Evolutionary conservation across 192 early-diverging fungal species (phyloP).

Genomic region (Coemansia sp.): DNA sequence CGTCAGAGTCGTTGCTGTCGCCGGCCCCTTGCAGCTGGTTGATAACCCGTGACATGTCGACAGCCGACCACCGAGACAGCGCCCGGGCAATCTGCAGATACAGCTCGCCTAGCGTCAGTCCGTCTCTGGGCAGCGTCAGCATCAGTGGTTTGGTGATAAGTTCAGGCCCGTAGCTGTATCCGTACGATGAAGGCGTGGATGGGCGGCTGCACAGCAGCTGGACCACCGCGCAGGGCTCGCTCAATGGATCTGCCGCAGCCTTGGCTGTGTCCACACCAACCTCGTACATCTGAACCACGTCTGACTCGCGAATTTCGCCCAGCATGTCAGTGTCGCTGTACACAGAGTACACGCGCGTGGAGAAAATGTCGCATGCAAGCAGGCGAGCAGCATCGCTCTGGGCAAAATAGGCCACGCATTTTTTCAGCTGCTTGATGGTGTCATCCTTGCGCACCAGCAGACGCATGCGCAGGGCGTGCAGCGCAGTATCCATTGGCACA

Average conservation of each 20-base stretch:
- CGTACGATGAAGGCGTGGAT: constrained; percentile 11
- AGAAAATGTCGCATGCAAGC: constrained; percentile 32
- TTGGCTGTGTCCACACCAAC: constrained; percentile 13
- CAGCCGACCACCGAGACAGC: constrained; percentile 33
- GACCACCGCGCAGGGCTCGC: constrained; percentile 10
- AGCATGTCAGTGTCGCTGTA: constrained; percentile 27
- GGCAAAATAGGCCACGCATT: constrained; percentile 55
- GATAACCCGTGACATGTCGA: constrained; percentile 29
- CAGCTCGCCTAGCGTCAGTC: constrained; percentile 30
- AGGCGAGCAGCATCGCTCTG: constrained; percentile 10
- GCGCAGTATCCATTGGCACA: constrained; percentile 34
- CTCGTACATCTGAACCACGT: constrained; percentile 43
- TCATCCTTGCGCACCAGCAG: constrained; percentile 65
- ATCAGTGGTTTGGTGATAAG: constrained; percentile 38
- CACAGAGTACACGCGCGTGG: constrained; percentile 27
- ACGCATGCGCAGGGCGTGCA: constrained; percentile 48
- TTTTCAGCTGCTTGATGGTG: constrained; percentile 58
- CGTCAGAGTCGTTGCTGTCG: constrained; percentile 7
- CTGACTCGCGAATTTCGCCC: constrained; percentile 21
- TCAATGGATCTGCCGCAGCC: constrained; percentile 19
- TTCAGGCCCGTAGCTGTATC: constrained; percentile 29
- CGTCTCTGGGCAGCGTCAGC: constrained; percentile 21
- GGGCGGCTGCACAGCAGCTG: constrained; percentile 35
- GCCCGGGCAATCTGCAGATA: constrained; percentile 28
- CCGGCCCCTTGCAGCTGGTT: constrained; percentile 16